Evolutionary conservation across 2,329 filamentous ascomycete species (phyloP).

Genomic region (Colletotrichum spaethianum): DNA sequence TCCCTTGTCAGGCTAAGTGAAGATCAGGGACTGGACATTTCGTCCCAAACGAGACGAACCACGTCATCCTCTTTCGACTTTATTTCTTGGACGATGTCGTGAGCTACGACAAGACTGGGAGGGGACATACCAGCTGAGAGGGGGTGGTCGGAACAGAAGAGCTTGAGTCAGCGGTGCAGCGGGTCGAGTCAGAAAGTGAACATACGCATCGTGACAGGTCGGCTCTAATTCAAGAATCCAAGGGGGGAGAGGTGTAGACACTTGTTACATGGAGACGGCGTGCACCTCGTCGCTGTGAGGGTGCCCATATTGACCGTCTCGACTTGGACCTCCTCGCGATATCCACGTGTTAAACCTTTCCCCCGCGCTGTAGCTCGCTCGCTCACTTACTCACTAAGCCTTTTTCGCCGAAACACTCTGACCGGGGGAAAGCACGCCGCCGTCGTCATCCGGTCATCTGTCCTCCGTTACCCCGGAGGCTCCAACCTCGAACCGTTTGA

Average conservation of each 20-base stretch:
- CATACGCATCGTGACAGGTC: not conserved
- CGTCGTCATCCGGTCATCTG: slow-evolving; percentile 21
- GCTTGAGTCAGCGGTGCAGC: slow-evolving; percentile 4
- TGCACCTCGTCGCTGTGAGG: not conserved
- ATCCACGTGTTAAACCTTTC: slow-evolving; percentile 11
- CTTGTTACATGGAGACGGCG: slow-evolving; percentile 8
- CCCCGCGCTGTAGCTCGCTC: not conserved
- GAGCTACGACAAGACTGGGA: not conserved
- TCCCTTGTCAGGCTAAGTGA: slow-evolving; percentile 1
- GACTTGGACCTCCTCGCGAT: not conserved
- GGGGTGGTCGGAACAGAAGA: not conserved
- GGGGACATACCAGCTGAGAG: not conserved
- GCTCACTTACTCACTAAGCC: not conserved
- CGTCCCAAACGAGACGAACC: slow-evolving; percentile 32
- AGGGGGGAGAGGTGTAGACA: not conserved
- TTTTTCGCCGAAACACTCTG: slow-evolving; percentile 11
- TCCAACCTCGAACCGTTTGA: not conserved
- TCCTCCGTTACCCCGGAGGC: slow-evolving; percentile 8
- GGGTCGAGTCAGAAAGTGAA: slow-evolving; percentile 16
- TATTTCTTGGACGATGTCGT: not conserved
- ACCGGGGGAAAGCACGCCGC: not conserved
- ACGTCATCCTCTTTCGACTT: slow-evolving; percentile 24
- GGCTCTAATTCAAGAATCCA: not conserved
- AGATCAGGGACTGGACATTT: slow-evolving; percentile 1
- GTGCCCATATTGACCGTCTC: not conserved